Percentiles rank a stretch among this genome's conserved stretches.
Evolutionary conservation across 2,329 filamentous ascomycete species (phyloP).

Genomic region (Epicoccum sorghinum): DNA sequence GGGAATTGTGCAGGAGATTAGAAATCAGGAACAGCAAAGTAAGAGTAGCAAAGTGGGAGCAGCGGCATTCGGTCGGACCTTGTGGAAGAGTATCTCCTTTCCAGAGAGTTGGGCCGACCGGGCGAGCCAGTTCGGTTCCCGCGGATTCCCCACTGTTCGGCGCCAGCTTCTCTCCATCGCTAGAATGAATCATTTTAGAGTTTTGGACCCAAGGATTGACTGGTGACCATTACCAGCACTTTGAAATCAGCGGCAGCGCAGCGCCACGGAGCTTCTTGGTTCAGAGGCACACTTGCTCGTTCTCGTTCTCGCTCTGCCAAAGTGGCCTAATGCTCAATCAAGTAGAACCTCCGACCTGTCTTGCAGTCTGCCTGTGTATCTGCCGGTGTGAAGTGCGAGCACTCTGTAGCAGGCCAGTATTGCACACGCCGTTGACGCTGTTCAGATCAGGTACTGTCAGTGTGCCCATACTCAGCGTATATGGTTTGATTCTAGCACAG

Average conservation of each 20-base stretch:
- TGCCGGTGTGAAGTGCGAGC: background rate
- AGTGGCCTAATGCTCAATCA: background rate
- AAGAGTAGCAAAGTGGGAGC: slow-evolving; percentile 10
- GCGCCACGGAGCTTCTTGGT: background rate
- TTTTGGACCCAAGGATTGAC: background rate
- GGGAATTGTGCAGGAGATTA: slow-evolving; percentile 14
- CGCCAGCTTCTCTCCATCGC: slow-evolving; percentile 1
- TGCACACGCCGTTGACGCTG: background rate
- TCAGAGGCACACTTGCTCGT: slow-evolving; percentile 1
- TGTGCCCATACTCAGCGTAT: slow-evolving; percentile 2
- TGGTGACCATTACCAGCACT: background rate
- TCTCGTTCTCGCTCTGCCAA: background rate
- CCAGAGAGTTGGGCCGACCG: slow-evolving; percentile 12
- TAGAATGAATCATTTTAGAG: slow-evolving; percentile 10
- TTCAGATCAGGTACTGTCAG: slow-evolving; percentile 5
- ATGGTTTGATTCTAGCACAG: slow-evolving; percentile 10
- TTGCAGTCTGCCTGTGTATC: background rate
- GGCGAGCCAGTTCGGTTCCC: slow-evolving; percentile 1
- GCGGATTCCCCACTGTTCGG: slow-evolving; percentile 1
- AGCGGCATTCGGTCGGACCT: slow-evolving; percentile 13
- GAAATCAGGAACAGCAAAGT: background rate
- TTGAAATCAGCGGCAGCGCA: slow-evolving; percentile 8
- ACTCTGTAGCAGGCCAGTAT: background rate
- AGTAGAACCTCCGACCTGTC: background rate
- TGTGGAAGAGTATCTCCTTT: background rate